phyloP scores from a whole-genome alignment of 306 rosid genomes.

The Neltuma alba region DNA sequence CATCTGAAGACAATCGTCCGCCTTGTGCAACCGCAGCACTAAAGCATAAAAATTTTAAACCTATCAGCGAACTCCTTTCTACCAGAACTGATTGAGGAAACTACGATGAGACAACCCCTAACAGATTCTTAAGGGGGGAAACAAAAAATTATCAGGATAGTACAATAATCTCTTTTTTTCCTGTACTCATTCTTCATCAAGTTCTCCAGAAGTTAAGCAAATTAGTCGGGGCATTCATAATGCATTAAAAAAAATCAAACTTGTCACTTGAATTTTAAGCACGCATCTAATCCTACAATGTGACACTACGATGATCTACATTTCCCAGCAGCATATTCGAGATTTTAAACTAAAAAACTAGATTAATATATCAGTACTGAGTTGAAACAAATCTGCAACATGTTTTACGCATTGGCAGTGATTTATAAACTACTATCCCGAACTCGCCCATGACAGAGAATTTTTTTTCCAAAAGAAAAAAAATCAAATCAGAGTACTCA shows the following conservation, averaged over 20 bases:
- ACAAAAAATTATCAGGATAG: not conserved
- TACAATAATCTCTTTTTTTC: not conserved
- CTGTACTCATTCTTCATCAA: not conserved
- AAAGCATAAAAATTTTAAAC: not conserved
- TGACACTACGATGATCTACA: not conserved
- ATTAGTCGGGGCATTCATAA: constrained; percentile 3
- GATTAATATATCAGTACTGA: constrained; percentile 16
- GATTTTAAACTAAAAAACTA: not conserved
- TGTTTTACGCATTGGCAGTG: not conserved
- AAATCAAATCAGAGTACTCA: constrained; percentile 47
- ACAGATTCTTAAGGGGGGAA: constrained; percentile 3
- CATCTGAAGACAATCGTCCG: not conserved
- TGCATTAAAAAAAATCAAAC: constrained; percentile 12
- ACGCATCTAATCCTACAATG: constrained; percentile 13
- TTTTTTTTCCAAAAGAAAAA: not conserved
- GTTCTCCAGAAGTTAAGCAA: constrained; percentile 8
- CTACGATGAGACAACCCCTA: not conserved
- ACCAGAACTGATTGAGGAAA: not conserved
- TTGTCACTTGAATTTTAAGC: constrained; percentile 2
- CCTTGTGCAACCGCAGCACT: not conserved
- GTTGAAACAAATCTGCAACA: constrained; percentile 10
- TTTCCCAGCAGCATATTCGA: constrained; percentile 18
- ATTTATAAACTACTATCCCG: not conserved
- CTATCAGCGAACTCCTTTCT: not conserved
- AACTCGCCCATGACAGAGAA: constrained; percentile 8